Base-by-base conservation (phyloP, 352 stramenopile genomes). In the Pythium plurisporium region DNA sequence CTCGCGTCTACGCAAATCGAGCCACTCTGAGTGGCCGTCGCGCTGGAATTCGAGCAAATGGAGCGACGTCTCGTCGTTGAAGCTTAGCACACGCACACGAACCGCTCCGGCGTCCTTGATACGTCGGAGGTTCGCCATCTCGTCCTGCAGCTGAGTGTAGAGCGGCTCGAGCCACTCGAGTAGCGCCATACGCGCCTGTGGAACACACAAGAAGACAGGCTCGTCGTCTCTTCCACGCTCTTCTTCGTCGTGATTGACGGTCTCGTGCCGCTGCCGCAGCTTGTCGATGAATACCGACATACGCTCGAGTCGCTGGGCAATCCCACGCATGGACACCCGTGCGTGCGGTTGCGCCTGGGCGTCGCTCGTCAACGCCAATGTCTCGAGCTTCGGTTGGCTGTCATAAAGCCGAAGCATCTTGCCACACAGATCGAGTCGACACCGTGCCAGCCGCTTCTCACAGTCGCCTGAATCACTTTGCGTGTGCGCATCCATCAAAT, bases 361-460 rank as follows among this genome's bases (percentile, higher is more conserved):
- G 6, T 46, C 62, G 31, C 47, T 40, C 12, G 25, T 55, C 8
- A 29, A 22, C 5, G 15, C 19, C 19, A 6, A 4, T 22, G 15
- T 2, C 0, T 29, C 25, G 6, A 31, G 4, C 2, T 14, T 26
- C 9, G 31, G 27, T 45, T 51, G 17, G 44, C 14, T n/a, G 54
- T 84, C 79, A 34, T 73, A 75, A 2, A 93, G 55, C 15, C 56
- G 53, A 29, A 93, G 70, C 14, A 60, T 73, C 49, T 87, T 91
- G 3, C 79, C 82, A 44, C 82, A 91, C 12, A 91, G 43, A 67
- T 88, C 82, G 4, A 86, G 46, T 0, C 70, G 72, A 30, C 82
- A 93, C 5, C 63, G 59, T 1, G 59, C 61, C n/a, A 59, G 47
- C 19, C 81, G 72, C 19, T 62, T 46, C 0, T 31, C 12, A 12